Conservation (phyloP, 768 basidiomycete species). For the Serendipita indica region DNA sequence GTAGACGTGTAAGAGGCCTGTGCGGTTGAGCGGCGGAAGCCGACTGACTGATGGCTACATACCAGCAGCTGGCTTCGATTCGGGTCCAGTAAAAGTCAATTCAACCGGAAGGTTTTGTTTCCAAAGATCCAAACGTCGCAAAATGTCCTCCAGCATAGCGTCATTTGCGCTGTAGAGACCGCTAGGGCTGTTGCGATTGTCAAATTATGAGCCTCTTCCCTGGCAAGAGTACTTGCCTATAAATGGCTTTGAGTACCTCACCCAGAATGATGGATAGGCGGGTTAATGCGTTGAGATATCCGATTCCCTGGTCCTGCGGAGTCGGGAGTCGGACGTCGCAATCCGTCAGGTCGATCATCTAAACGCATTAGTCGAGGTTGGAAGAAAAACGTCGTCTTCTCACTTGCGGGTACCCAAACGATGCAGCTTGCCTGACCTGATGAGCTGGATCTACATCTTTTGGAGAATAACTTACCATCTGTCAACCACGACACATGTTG, state of each 20-base stretch:
- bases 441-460: background rate
- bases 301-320: conserved; percentile 60
- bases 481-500: conserved; percentile 85
- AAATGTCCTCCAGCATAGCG: conserved; percentile 49
- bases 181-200: conserved; percentile 43
- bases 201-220: background rate
- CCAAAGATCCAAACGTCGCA: conserved; percentile 63
- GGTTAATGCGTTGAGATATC: conserved; percentile 84
- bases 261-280: conserved; percentile 85
- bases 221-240: conserved; percentile 39
- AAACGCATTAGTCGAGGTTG: background rate
- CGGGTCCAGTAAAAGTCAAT: conserved; percentile 60
- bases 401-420: conserved; percentile 5
- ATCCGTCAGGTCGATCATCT: conserved; percentile 89
- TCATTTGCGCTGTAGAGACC: conserved; percentile 78
- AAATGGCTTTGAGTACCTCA: conserved; percentile 81
- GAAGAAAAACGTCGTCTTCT: too few relatives aligned
- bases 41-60: conserved; percentile 13
- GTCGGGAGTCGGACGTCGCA: conserved; percentile 91
- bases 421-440: conserved; percentile 8
- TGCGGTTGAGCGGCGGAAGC: conserved; percentile 3
- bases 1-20: conserved; percentile 76
- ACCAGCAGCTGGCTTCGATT: conserved; percentile 55
- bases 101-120: conserved; percentile 59
- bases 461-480: conserved; percentile 48